These are phyloP conservation scores for Dactylellina cionopaga DNA, from an alignment of 2,329 filamentous ascomycete genomes.

Conservation along the genomic window DNA sequence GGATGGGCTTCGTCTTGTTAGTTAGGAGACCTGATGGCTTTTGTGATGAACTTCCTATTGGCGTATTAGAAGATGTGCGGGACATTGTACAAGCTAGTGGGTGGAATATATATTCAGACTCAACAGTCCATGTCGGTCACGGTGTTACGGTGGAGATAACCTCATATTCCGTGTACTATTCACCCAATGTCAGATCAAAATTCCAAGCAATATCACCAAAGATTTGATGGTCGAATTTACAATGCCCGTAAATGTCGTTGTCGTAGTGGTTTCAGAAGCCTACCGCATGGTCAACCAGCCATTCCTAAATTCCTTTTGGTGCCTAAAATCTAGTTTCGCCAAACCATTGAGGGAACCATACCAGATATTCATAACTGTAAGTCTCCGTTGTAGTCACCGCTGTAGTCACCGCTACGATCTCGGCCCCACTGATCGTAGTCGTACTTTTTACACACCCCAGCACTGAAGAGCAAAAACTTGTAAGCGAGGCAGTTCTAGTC, in stretches of 20 bases:
- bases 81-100: no score
- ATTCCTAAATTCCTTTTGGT: no score
- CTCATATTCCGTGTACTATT: conserved; percentile 17
- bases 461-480: conserved; percentile 38
- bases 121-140: conserved; percentile 20
- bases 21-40: conserved; percentile 2
- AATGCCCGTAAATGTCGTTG: background rate
- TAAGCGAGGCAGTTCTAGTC: conserved; percentile 20
- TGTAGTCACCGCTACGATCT: no score
- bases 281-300: background rate
- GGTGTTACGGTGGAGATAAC: conserved; percentile 8
- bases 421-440: conserved; percentile 29
- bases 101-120: background rate
- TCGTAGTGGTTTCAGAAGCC: background rate
- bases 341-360: background rate
- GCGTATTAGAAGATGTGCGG: background rate
- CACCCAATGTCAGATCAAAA: background rate
- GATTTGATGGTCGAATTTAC: background rate
- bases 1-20: background rate
- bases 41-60: conserved; percentile 21
- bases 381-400: conserved; percentile 24
- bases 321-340: no score
- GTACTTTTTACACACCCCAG: conserved; percentile 35
- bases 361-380: conserved; percentile 5
- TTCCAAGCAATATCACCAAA: background rate